Evolutionary conservation across 1,139 yeast genomes (phyloP).

Genomic region (Torulaspora globosa): DNA sequence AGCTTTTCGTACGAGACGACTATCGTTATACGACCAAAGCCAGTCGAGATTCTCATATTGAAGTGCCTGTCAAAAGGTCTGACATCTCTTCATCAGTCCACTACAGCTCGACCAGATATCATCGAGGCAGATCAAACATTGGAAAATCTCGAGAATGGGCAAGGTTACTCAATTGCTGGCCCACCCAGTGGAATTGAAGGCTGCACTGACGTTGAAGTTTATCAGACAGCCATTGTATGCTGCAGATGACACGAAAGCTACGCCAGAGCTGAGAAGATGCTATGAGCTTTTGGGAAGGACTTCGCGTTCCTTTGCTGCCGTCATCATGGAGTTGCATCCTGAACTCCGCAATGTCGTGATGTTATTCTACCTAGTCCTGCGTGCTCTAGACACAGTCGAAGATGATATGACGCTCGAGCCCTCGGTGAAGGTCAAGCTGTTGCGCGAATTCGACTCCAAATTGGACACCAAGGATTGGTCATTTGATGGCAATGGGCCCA

Average conservation of each 20-base stretch:
- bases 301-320: slow-evolving; percentile 90
- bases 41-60: neutral
- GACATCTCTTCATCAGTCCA: neutral
- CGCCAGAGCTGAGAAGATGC: slow-evolving; percentile 56
- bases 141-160: slow-evolving; percentile 45
- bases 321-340: slow-evolving; percentile 85
- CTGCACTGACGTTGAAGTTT: slow-evolving; percentile 57
- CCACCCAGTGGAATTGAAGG: slow-evolving; percentile 70
- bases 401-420: slow-evolving; percentile 90
- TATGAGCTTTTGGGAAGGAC: slow-evolving; percentile 64
- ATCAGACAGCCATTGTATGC: slow-evolving; percentile 58
- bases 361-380: slow-evolving; percentile 77
- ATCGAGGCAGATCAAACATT: neutral
- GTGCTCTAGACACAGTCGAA: slow-evolving; percentile 94
- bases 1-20: neutral
- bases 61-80: neutral
- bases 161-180: slow-evolving; percentile 56
- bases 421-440: slow-evolving; percentile 64
- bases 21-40: neutral
- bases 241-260: slow-evolving; percentile 42
- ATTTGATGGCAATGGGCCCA: slow-evolving; percentile 66
- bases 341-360: slow-evolving; percentile 76
- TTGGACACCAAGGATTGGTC: slow-evolving; percentile 71
- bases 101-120: neutral
- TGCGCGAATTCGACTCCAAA: slow-evolving; percentile 63